Evolutionary conservation across 1,284 basidiomycete genomes (phyloP).

Genomic region (Austroboletus novae-zelandiae): DNA sequence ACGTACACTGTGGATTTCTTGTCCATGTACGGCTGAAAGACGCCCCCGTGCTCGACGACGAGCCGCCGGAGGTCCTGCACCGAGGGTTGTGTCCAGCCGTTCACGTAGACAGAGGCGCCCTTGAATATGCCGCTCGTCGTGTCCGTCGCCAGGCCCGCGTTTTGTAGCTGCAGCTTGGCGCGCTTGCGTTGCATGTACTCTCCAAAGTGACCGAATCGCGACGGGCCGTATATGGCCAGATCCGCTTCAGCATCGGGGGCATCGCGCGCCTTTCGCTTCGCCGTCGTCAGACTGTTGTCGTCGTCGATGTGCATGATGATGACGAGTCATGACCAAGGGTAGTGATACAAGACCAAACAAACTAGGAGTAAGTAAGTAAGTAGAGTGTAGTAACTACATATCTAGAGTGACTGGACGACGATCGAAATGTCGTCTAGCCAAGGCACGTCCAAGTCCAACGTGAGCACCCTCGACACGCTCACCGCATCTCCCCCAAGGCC

Average conservation of each 20-base stretch:
- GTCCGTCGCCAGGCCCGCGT: conserved; percentile 43
- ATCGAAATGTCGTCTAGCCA: conserved; percentile 75
- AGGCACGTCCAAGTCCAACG: conserved; percentile 59
- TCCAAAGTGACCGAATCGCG: conserved; percentile 79
- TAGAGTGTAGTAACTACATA: neutral
- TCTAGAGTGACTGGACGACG: conserved; percentile 50
- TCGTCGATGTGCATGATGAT: too few species aligned
- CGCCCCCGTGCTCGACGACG: conserved; percentile 81
- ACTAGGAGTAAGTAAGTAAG: neutral
- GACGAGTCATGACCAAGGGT: too few species aligned
- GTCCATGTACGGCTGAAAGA: conserved; percentile 82
- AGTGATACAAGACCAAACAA: conserved; percentile 2
- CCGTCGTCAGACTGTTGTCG: too few species aligned
- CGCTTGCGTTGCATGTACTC: conserved; percentile 91
- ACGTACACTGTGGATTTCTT: conserved; percentile 73
- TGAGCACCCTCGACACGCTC: conserved; percentile 58
- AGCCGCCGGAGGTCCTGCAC: conserved; percentile 82
- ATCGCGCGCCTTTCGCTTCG: conserved; percentile 17
- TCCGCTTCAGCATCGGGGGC: conserved; percentile 12
- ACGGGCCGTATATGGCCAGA: conserved; percentile 65
- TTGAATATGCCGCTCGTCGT: conserved; percentile 57
- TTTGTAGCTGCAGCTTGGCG: conserved; percentile 87
- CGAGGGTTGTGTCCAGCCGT: conserved; percentile 88
- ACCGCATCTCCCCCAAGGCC: conserved; percentile 58
- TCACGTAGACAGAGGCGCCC: conserved; percentile 82